phyloP scores from a whole-genome alignment of 371 early-diverging fungal genomes.

The Syncephalis plumigaleata region DNA sequence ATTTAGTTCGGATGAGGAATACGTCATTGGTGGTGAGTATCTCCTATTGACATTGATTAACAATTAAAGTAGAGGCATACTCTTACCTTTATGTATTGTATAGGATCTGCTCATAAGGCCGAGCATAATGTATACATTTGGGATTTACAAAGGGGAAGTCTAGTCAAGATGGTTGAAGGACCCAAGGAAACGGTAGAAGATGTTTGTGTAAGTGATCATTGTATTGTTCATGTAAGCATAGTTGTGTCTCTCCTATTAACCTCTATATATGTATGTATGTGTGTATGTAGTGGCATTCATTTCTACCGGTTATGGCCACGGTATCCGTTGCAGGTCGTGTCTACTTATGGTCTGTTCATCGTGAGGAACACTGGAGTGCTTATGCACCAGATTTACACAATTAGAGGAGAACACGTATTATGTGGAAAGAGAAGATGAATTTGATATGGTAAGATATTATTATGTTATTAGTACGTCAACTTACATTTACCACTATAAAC shows the following conservation, averaged over 20 bases:
- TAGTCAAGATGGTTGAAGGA: slow-evolving; percentile 82
- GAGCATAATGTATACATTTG: slow-evolving; percentile 86
- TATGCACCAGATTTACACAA: slow-evolving; percentile 85
- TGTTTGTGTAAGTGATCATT: slow-evolving; percentile 37
- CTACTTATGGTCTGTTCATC: slow-evolving; percentile 73
- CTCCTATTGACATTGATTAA: background rate
- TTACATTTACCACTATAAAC: too few relatives aligned
- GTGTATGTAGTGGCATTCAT: slow-evolving; percentile 61
- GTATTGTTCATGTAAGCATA: slow-evolving; percentile 1
- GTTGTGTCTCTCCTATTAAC: background rate
- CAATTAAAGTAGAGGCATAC: too few relatives aligned
- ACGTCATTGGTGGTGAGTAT: slow-evolving; percentile 48
- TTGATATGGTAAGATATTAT: slow-evolving; percentile 50
- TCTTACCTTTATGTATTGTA: background rate
- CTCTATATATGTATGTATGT: background rate
- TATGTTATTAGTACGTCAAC: too few relatives aligned
- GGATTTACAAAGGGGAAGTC: slow-evolving; percentile 60
- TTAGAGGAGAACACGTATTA: slow-evolving; percentile 85
- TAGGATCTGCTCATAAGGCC: slow-evolving; percentile 58
- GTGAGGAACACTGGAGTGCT: slow-evolving; percentile 79
- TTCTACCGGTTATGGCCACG: slow-evolving; percentile 66
- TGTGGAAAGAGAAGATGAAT: slow-evolving; percentile 82
- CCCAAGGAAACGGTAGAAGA: slow-evolving; percentile 78
- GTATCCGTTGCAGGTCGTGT: slow-evolving; percentile 65
- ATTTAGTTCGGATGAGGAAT: slow-evolving; percentile 72